Conservation (phyloP, 371 early-diverging fungal species). For the Vavraia culicis region DNA sequence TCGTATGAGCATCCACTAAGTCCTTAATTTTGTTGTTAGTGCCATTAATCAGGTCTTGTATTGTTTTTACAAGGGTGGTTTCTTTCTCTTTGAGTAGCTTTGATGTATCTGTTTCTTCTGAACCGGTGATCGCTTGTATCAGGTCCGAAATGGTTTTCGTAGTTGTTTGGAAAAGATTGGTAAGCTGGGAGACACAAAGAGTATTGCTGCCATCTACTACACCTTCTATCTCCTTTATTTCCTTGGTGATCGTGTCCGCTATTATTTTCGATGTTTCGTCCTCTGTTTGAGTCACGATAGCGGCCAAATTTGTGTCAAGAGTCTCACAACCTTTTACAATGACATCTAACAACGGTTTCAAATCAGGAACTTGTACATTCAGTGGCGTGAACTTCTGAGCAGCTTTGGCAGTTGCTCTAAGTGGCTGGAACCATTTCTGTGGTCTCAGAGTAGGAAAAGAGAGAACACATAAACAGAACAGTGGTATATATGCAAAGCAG, state of each 20-base stretch:
- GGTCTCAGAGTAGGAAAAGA: too few species aligned
- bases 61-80: neutral
- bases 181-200: neutral
- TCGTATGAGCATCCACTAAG: neutral
- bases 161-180: neutral
- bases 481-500: too few species aligned
- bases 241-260: neutral
- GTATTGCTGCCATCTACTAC: neutral
- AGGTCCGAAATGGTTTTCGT: neutral
- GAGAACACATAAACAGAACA: too few species aligned
- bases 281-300: neutral
- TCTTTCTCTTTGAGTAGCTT: neutral
- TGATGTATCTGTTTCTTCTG: neutral
- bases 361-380: neutral
- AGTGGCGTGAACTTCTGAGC: too few species aligned
- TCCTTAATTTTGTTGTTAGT: neutral
- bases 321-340: neutral
- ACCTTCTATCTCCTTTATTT: neutral
- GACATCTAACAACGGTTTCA: slow-evolving; percentile 1
- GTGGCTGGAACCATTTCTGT: too few species aligned
- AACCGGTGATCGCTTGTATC: neutral
- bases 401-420: too few species aligned
- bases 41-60: neutral
- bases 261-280: neutral
- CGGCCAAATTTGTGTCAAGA: neutral